Conservation (phyloP, 2,329 filamentous ascomycete genomes). For the Penicillium sp. region DNA sequence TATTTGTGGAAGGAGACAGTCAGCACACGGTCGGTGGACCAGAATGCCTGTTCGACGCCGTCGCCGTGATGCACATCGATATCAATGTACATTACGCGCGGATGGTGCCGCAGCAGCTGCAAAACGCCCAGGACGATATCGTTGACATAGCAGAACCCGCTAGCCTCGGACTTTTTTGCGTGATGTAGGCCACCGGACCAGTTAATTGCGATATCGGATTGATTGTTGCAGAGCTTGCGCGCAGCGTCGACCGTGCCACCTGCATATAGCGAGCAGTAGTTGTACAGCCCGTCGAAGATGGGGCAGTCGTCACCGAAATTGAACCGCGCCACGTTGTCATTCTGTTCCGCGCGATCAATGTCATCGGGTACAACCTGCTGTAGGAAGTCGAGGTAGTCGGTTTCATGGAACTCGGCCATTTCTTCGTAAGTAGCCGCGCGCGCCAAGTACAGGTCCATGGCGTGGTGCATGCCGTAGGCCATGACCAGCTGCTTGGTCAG, state of each 20-base stretch:
- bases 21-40: conserved; percentile 82
- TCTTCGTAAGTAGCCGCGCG: conserved; percentile 83
- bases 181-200: conserved; percentile 97
- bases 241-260: conserved; percentile 89
- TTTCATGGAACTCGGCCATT: conserved; percentile 77
- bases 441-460: conserved; percentile 90
- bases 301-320: conserved; percentile 94
- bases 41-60: conserved; percentile 86
- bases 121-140: conserved; percentile 94
- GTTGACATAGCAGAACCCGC: conserved; percentile 98
- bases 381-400: conserved; percentile 87
- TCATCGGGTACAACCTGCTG: conserved; percentile 66
- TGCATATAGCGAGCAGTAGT: conserved; percentile 90
- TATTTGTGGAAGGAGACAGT: conserved; percentile 97
- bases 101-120: conserved; percentile 73
- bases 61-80: conserved; percentile 92
- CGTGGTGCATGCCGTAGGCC: conserved; percentile 90
- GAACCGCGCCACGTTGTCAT: conserved; percentile 59
- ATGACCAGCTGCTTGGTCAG: conserved; percentile 92
- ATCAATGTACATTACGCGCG: conserved; percentile 89
- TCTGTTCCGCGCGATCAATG: conserved; percentile 59
- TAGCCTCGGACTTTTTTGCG: conserved; percentile 88
- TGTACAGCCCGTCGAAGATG: conserved; percentile 90
- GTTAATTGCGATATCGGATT: conserved; percentile 93
- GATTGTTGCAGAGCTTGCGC: conserved; percentile 75